These are phyloP conservation scores for Bondarzewia mesenterica DNA, from an alignment of 1,284 basidiomycete genomes.

Conservation along the genomic window DNA sequence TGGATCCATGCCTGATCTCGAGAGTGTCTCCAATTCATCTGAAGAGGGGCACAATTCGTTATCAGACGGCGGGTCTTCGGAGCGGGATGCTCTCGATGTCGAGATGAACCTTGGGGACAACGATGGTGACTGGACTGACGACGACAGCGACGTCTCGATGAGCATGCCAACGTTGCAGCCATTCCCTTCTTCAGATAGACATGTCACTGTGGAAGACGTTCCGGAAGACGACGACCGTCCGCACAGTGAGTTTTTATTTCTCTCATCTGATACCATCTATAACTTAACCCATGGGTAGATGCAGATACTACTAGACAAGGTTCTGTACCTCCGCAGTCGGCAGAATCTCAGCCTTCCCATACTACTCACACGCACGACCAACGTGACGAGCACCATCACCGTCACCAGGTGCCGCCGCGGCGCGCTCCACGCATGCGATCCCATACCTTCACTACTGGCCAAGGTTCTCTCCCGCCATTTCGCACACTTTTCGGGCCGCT, in stretches of 20 bases:
- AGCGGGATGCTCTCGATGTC: constrained; percentile 21
- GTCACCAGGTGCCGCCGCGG: not conserved
- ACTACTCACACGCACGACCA: not conserved
- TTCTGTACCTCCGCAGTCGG: not conserved
- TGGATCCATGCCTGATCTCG: constrained; percentile 34
- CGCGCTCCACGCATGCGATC: not conserved
- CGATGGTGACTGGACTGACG: not conserved
- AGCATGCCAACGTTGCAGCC: not conserved
- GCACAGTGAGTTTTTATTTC: not conserved
- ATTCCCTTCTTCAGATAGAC: not conserved
- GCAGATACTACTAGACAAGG: not conserved
- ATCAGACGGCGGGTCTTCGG: constrained; percentile 11
- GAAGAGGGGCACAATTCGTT: constrained; percentile 15
- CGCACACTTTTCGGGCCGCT: not conserved
- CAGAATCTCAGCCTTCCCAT: not conserved
- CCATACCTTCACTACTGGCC: not conserved
- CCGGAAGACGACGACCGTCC: constrained; percentile 1
- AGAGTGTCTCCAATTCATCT: constrained; percentile 28
- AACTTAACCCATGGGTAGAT: not conserved
- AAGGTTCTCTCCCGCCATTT: not conserved
- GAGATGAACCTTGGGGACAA: constrained; percentile 17
- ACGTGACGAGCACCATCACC: not conserved
- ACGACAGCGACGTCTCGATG: not conserved
- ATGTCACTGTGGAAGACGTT: constrained; percentile 11
- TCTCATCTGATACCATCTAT: too few relatives aligned